Conservation (phyloP, 805 yeast species). For the Lipomyces yamadae region DNA sequence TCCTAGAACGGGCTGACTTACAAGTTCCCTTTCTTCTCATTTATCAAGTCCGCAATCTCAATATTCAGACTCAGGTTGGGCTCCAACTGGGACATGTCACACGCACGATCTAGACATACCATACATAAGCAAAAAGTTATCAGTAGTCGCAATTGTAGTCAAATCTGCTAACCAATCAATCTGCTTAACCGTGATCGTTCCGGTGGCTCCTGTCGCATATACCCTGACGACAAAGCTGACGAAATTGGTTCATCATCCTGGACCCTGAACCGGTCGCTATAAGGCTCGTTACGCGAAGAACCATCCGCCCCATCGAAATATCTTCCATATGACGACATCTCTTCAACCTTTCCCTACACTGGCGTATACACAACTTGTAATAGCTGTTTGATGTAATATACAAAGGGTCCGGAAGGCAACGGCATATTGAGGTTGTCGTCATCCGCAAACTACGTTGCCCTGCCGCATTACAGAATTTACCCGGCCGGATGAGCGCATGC, state of each 20-base stretch:
- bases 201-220: constrained; percentile 20
- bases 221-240: constrained; percentile 5
- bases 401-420: not conserved
- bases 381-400: not conserved
- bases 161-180: constrained; percentile 40
- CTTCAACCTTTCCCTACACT: not conserved
- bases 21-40: constrained; percentile 85
- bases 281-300: constrained; percentile 38
- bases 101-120: constrained; percentile 71
- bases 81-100: constrained; percentile 77
- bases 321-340: constrained; percentile 30
- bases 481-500: no score
- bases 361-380: not conserved
- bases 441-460: no score
- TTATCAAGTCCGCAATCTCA: constrained; percentile 91
- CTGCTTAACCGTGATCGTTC: constrained; percentile 40
- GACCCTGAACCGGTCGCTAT: constrained; percentile 45
- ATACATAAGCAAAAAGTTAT: constrained; percentile 1
- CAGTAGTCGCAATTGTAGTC: constrained; percentile 39
- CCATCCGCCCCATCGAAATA: constrained; percentile 28
- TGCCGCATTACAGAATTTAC: not conserved
- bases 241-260: constrained; percentile 32
- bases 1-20: no score
- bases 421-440: not conserved
- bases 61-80: constrained; percentile 88